Evolutionary conservation across 306 rosid species (phyloP).

Genomic region (Abrus pulchellus): DNA sequence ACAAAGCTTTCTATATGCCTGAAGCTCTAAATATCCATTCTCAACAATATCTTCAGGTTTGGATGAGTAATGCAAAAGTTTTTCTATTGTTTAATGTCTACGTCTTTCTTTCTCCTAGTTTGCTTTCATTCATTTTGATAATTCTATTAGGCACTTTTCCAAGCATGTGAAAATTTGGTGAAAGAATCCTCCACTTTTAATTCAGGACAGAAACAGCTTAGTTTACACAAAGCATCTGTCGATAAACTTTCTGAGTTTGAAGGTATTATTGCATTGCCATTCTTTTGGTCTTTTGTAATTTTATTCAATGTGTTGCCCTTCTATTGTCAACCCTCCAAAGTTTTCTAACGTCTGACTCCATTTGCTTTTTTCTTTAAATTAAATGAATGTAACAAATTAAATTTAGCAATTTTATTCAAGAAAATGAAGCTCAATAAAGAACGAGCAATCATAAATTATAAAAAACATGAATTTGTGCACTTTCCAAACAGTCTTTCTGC

Average conservation of each 20-base stretch:
- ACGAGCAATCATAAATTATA: not conserved
- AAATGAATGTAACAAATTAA: conserved; percentile 9
- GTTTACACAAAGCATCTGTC: conserved; percentile 66
- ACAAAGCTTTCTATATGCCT: conserved; percentile 87
- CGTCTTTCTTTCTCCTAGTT: not conserved
- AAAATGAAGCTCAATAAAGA: conserved; percentile 6
- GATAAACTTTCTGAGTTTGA: conserved; percentile 71
- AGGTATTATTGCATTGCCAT: conserved; percentile 60
- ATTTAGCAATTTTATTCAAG: not conserved
- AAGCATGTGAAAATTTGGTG: conserved; percentile 72
- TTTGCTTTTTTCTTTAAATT: conserved; percentile 14
- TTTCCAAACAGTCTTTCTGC: not conserved
- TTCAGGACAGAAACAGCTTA: conserved; percentile 62
- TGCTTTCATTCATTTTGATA: conserved; percentile 32
- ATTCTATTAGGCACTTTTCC: conserved; percentile 73
- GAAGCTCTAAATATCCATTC: conserved; percentile 81
- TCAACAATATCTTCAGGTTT: conserved; percentile 81
- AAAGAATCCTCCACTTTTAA: conserved; percentile 57
- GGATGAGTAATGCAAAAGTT: conserved; percentile 20
- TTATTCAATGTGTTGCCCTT: not conserved
- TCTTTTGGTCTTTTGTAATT: conserved; percentile 34
- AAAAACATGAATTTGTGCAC: conserved; percentile 20
- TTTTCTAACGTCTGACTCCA: not conserved
- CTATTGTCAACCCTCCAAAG: conserved; percentile 17
- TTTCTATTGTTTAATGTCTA: not conserved